These are phyloP conservation scores for Pseudogymnoascus sp. DNA, from an alignment of 2,329 filamentous ascomycete genomes.

Conservation along the genomic window DNA sequence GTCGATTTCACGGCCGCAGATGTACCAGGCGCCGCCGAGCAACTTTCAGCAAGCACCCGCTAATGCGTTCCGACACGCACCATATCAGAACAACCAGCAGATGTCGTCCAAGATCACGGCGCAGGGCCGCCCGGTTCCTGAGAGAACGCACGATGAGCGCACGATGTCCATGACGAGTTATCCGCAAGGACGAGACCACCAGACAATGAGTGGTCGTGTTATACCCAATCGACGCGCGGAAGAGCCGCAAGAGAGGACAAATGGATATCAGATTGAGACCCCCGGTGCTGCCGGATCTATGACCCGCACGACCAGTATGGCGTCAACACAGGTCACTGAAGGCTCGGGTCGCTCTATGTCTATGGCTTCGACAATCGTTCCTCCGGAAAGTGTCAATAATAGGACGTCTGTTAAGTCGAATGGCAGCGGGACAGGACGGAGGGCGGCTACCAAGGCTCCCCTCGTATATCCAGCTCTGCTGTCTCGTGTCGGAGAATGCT, in stretches of 20 bases:
- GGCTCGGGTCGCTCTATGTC: conserved; percentile 70
- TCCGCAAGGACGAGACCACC: conserved; percentile 70
- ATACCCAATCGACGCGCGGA: conserved; percentile 67
- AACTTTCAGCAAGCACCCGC: conserved; percentile 62
- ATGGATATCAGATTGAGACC: conserved; percentile 14
- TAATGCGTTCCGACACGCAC: conserved; percentile 71
- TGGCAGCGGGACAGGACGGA: conserved; percentile 22
- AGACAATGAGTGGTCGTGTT: conserved; percentile 87
- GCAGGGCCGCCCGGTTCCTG: conserved; percentile 84
- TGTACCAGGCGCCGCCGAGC: conserved; percentile 58
- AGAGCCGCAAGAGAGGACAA: conserved; percentile 21
- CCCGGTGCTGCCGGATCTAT: conserved; percentile 39
- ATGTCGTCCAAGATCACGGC: conserved; percentile 71
- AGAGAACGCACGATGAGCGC: conserved; percentile 75
- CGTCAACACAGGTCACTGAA: conserved; percentile 33
- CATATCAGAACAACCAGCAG: conserved; percentile 54
- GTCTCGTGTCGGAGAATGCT: conserved; percentile 88
- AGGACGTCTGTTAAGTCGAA: conserved; percentile 36
- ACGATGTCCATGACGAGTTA: conserved; percentile 94
- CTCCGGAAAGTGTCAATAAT: conserved; percentile 43
- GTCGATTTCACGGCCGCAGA: conserved; percentile 63
- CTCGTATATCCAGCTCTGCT: conserved; percentile 90
- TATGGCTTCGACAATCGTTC: conserved; percentile 77
- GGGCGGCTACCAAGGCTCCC: conserved; percentile 54
- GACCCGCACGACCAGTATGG: conserved; percentile 55